Percentiles rank a stretch among this genome's conserved stretches.
phyloP scores from a whole-genome alignment of 169 alveolate genomes.

The Plasmodium ovale region DNA sequence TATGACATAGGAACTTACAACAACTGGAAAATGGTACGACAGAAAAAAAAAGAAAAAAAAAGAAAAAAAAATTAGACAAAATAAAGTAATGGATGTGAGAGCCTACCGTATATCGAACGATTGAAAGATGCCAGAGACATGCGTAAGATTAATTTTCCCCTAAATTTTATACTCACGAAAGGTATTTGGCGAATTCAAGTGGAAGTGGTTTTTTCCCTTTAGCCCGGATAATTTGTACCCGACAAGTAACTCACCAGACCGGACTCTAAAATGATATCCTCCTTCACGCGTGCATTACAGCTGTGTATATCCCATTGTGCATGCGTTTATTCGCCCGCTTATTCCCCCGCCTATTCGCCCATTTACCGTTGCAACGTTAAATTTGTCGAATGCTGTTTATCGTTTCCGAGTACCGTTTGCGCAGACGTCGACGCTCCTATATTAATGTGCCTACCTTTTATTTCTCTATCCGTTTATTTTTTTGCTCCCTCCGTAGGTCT shows the following conservation, averaged over 20 bases:
- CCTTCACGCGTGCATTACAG: no score
- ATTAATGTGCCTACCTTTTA: not conserved
- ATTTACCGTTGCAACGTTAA: no score
- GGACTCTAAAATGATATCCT: no score
- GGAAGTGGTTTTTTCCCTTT: constrained; percentile 72
- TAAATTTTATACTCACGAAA: not conserved
- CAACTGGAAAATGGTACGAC: constrained; percentile 57
- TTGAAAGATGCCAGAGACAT: no score
- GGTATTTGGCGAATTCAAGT: constrained; percentile 65
- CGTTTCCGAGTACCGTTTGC: no score
- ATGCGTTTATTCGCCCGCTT: no score
- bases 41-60: not conserved
- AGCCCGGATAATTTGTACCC: constrained; percentile 21
- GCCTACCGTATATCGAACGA: no score
- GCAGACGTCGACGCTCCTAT: no score
- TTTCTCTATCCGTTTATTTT: constrained; percentile 8
- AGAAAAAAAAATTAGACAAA: not conserved
- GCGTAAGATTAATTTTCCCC: no score
- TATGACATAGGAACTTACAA: constrained; percentile 54
- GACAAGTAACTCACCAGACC: constrained; percentile 12
- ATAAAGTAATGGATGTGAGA: not conserved
- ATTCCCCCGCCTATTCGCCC: not conserved
- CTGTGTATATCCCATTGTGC: no score
- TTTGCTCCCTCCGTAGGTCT: not conserved
- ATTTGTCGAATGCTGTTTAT: no score